Evolutionary conservation across 768 basidiomycete species (phyloP).

Genomic region (Termitomyces sp.): DNA sequence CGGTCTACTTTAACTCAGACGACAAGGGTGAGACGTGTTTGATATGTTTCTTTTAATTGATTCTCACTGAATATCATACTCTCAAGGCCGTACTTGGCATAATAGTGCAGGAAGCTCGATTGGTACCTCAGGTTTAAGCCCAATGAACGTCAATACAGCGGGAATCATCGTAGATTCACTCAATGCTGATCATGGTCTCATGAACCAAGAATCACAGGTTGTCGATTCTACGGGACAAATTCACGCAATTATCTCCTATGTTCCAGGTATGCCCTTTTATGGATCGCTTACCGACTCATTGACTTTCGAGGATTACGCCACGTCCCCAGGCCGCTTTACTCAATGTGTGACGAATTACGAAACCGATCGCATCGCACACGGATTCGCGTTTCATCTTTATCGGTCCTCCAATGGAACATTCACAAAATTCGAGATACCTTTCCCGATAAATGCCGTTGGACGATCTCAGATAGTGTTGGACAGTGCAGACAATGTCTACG

Average conservation of each 20-base stretch:
- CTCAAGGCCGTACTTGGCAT: conserved; percentile 38
- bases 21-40: conserved; percentile 29
- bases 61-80: neutral
- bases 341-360: conserved; percentile 42
- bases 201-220: conserved; percentile 48
- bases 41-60: neutral
- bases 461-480: conserved; percentile 43
- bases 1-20: conserved; percentile 41
- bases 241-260: conserved; percentile 44
- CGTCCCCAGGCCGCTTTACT: conserved; percentile 33
- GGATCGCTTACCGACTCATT: neutral
- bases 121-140: conserved; percentile 35
- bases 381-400: conserved; percentile 39
- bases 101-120: conserved; percentile 34
- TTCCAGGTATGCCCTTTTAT: conserved; percentile 29
- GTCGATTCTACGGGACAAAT: conserved; percentile 40
- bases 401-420: conserved; percentile 34
- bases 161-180: conserved; percentile 40
- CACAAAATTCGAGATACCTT: conserved; percentile 43
- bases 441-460: conserved; percentile 36
- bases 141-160: conserved; percentile 36
- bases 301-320: neutral
- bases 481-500: conserved; percentile 35
- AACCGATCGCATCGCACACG: conserved; percentile 29
- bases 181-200: conserved; percentile 44